Percentiles rank a stretch among this genome's conserved stretches.
Evolutionary conservation across 306 rosid genomes (phyloP).

Genomic region (Dalbergia cultrata): DNA sequence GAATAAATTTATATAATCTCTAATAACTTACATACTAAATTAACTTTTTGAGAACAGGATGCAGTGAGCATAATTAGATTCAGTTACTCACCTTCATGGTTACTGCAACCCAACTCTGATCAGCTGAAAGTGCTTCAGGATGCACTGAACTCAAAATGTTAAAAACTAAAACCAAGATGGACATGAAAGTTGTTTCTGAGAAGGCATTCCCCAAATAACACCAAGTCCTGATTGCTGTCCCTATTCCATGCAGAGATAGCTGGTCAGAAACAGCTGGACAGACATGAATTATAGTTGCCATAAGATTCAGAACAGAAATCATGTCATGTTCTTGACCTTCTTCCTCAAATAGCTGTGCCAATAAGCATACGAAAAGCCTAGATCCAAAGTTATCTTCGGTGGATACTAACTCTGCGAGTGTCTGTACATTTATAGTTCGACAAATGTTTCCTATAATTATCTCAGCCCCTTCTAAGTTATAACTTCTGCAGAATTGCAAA

Average conservation of each 20-base stretch:
- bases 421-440: slow-evolving; percentile 56
- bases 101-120: slow-evolving; percentile 77
- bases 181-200: slow-evolving; percentile 55
- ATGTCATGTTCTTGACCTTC: slow-evolving; percentile 68
- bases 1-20: slow-evolving; percentile 33
- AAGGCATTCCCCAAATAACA: slow-evolving; percentile 50
- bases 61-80: slow-evolving; percentile 33
- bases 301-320: slow-evolving; percentile 58
- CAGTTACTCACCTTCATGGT: slow-evolving; percentile 68
- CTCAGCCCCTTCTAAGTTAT: slow-evolving; percentile 50
- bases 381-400: slow-evolving; percentile 79
- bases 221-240: slow-evolving; percentile 59
- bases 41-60: slow-evolving; percentile 24
- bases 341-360: slow-evolving; percentile 68
- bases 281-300: slow-evolving; percentile 58
- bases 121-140: slow-evolving; percentile 66
- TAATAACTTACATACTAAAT: background rate
- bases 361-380: slow-evolving; percentile 66
- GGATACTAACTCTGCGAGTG: slow-evolving; percentile 76
- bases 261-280: slow-evolving; percentile 72
- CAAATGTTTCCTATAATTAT: slow-evolving; percentile 46
- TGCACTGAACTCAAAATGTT: slow-evolving; percentile 66
- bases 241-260: slow-evolving; percentile 68
- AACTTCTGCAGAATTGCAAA: slow-evolving; percentile 72
- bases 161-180: slow-evolving; percentile 62